Percentiles rank a stretch among this genome's conserved stretches.
Conservation (phyloP, 2,329 filamentous ascomycete genomes). For the Pochonia chlamydosporia region DNA sequence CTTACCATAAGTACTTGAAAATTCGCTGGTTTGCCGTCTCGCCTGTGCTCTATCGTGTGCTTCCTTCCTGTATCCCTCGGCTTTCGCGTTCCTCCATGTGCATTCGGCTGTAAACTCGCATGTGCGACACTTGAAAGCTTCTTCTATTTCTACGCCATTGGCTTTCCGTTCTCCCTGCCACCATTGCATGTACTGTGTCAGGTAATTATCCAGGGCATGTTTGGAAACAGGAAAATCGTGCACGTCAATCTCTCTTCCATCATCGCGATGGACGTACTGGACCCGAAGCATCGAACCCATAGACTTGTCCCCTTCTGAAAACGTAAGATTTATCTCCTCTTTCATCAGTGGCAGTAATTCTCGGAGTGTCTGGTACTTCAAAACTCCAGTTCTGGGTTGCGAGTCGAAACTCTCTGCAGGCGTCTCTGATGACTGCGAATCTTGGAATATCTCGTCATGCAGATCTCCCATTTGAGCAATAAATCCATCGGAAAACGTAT, state of each 20-base stretch:
- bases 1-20: no score
- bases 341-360: slow-evolving; percentile 41
- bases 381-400: slow-evolving; percentile 17
- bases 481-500: slow-evolving; percentile 71
- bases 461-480: slow-evolving; percentile 67
- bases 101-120: slow-evolving; percentile 82
- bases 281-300: slow-evolving; percentile 47
- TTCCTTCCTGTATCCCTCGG: slow-evolving; percentile 36
- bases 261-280: slow-evolving; percentile 46
- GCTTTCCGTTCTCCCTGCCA: slow-evolving; percentile 74
- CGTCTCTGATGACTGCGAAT: slow-evolving; percentile 32
- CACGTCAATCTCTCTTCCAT: slow-evolving; percentile 48
- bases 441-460: slow-evolving; percentile 59
- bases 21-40: slow-evolving; percentile 6
- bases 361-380: slow-evolving; percentile 43
- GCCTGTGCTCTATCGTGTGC: slow-evolving; percentile 4
- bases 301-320: slow-evolving; percentile 42
- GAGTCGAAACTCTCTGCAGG: neutral
- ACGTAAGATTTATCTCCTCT: slow-evolving; percentile 44
- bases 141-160: slow-evolving; percentile 71
- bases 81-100: slow-evolving; percentile 67
- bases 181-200: slow-evolving; percentile 71
- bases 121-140: slow-evolving; percentile 79
- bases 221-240: slow-evolving; percentile 63
- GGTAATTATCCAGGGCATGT: slow-evolving; percentile 56